Base-by-base conservation (phyloP, 345 rosid species). In the Arabidopsis suecica region DNA sequence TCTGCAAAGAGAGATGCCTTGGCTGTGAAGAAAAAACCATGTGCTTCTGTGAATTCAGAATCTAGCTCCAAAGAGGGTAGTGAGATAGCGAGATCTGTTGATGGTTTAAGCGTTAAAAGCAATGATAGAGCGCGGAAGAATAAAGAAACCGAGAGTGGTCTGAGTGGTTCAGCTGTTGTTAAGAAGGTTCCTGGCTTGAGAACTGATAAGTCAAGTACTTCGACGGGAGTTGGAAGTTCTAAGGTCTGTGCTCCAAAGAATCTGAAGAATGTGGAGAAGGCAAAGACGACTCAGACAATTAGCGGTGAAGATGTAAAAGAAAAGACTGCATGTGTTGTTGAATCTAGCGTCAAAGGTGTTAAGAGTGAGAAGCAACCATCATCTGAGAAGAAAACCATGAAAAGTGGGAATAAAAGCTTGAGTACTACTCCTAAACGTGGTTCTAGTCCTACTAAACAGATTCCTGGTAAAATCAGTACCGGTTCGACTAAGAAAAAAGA, bases 311-410 rank as follows among this genome's bases (percentile, higher is more conserved):
- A 73, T 73, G 80, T 80, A 18, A 56, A 79, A 57, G 87, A 86
- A 75, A 88, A 81, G 76, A 86, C 84, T 28, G 76, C 79, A 72
- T 50, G 83, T 59, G 72, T 80, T 53, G 79, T 85, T 80, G 83
- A 86, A 41, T 72, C 78, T 44, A 83, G 83, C 34, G 41, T 36
- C 13, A 63, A 16, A 41, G 54, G 73, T 10, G 25, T 53, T 71
- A 40, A 62, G 48, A 73, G 13, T 33, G 65, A 61, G 22, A 34
- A 34, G 18, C 58, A 54, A 37, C 18, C 51, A 9, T 11, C 40
- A 42, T 69, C 65, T 54, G 83, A 64, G 67, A 70, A 50, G 76
- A 79, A 61, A 89, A 82, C 79, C 34, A 40, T 59, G 14, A 72
- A 1, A 25, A 68, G 11, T 61, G 61, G 48, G n/a, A 20, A 41